These are phyloP conservation scores for Tinospora cordifolia DNA, from an alignment of 164 flowering plant genomes.

Conservation along the genomic window DNA sequence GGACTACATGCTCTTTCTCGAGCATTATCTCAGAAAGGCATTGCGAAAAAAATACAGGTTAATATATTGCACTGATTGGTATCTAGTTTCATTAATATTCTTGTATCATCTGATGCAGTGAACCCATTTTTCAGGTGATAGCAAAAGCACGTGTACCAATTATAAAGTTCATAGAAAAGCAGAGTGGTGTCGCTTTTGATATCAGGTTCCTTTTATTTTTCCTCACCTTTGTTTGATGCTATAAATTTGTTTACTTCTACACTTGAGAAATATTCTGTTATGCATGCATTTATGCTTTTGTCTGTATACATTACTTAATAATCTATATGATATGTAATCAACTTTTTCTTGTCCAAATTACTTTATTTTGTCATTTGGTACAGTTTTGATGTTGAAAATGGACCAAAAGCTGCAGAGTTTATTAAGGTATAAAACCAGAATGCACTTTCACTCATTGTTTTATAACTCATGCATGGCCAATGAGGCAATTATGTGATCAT, in stretches of 20 bases:
- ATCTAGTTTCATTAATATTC: not conserved
- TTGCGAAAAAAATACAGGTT: slow-evolving; percentile 94
- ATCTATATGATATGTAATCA: not conserved
- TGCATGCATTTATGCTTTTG: not conserved
- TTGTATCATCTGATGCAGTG: slow-evolving; percentile 8
- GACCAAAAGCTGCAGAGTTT: slow-evolving; percentile 90
- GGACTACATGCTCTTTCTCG: slow-evolving; percentile 79
- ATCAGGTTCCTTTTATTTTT: slow-evolving; percentile 47
- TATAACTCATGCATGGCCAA: not conserved
- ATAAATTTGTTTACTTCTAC: not conserved
- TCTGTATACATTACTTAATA: too few relatives aligned
- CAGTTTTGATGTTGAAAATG: slow-evolving; percentile 87
- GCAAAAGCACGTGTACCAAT: slow-evolving; percentile 94
- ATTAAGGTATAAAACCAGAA: slow-evolving; percentile 52
- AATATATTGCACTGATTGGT: slow-evolving; percentile 3
- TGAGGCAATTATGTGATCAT: not conserved
- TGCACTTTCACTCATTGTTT: not conserved
- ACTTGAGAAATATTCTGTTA: not conserved
- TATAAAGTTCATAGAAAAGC: slow-evolving; percentile 76
- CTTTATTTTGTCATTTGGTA: not conserved
- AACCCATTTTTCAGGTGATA: slow-evolving; percentile 51
- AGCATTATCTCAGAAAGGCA: slow-evolving; percentile 69
- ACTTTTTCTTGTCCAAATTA: not conserved
- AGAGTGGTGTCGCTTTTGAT: slow-evolving; percentile 78
- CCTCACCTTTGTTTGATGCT: not conserved